Evolutionary conservation across 2,329 filamentous ascomycete genomes (phyloP).

Genomic region (Xylariales sp.): DNA sequence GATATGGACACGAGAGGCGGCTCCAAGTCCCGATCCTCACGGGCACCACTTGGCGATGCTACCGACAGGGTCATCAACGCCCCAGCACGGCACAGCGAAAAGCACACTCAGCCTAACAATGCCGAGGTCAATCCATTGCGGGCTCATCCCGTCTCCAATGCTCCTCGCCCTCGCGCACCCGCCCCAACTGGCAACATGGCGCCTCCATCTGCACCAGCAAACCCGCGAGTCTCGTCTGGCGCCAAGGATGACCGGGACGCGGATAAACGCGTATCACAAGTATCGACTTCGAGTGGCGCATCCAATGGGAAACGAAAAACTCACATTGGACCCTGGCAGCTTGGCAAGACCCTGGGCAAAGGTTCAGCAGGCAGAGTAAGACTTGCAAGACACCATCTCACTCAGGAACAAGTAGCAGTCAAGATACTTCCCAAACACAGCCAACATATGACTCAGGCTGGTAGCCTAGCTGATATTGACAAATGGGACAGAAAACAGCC

Average conservation of each 20-base stretch:
- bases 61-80: conserved; percentile 23
- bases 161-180: not conserved
- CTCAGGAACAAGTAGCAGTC: conserved; percentile 79
- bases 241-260: conserved; percentile 12
- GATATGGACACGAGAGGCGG: conserved; percentile 20
- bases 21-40: conserved; percentile 14
- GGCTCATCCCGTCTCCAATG: conserved; percentile 14
- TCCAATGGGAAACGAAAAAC: conserved; percentile 52
- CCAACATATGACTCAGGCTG: conserved; percentile 75
- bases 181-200: not conserved
- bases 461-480: conserved; percentile 80
- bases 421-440: conserved; percentile 90
- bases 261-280: conserved; percentile 20
- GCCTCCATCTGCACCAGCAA: conserved; percentile 3
- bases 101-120: conserved; percentile 10
- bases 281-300: conserved; percentile 21
- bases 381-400: conserved; percentile 73
- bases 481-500: conserved; percentile 60
- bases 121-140: conserved; percentile 18
- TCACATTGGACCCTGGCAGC: conserved; percentile 88
- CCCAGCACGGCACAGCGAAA: conserved; percentile 14
- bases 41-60: conserved; percentile 25
- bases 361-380: conserved; percentile 87
- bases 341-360: conserved; percentile 83
- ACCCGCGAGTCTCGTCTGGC: conserved; percentile 7